These are phyloP conservation scores for Penicillium sp. DNA, from an alignment of 2,329 filamentous ascomycete genomes.

Conservation along the genomic window DNA sequence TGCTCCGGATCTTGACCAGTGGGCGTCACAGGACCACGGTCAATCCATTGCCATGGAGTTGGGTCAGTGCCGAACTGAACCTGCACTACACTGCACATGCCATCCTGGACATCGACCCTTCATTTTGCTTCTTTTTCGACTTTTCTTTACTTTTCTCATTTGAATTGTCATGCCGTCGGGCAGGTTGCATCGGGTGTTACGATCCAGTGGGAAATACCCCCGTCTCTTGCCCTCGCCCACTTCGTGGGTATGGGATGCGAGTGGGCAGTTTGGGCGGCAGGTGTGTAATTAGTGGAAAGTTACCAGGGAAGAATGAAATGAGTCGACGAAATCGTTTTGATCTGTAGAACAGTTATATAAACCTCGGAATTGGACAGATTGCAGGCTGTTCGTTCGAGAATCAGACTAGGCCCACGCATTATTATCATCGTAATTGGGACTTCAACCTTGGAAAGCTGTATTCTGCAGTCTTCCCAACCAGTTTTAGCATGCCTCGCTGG, in stretches of 20 bases:
- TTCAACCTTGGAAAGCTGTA: too few relatives aligned
- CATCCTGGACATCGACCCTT: conserved; percentile 1
- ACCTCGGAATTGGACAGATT: too few relatives aligned
- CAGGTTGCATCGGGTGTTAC: conserved; percentile 19
- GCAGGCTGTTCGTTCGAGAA: too few relatives aligned
- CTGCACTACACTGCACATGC: background rate
- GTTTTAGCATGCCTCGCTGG: too few relatives aligned
- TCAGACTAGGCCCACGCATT: too few relatives aligned
- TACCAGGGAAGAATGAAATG: conserved; percentile 17
- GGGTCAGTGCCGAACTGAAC: background rate
- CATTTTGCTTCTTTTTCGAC: conserved; percentile 11
- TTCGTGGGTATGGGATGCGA: background rate
- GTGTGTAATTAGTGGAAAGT: conserved; percentile 24
- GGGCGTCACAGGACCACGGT: background rate
- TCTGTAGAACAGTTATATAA: background rate
- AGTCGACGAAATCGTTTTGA: conserved; percentile 20
- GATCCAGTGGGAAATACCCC: conserved; percentile 18
- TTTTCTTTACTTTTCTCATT: conserved; percentile 15
- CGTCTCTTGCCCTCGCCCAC: conserved; percentile 4
- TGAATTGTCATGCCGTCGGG: conserved; percentile 12
- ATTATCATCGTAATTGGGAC: too few relatives aligned
- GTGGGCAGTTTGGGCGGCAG: conserved; percentile 7
- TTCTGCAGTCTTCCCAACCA: too few relatives aligned
- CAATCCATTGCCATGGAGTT: background rate
- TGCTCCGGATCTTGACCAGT: conserved; percentile 8